Evolutionary conservation across 345 rosid species (phyloP), one percentile per base, ranked within the genome.

Genomic region (Salix koriyanagi): DNA sequence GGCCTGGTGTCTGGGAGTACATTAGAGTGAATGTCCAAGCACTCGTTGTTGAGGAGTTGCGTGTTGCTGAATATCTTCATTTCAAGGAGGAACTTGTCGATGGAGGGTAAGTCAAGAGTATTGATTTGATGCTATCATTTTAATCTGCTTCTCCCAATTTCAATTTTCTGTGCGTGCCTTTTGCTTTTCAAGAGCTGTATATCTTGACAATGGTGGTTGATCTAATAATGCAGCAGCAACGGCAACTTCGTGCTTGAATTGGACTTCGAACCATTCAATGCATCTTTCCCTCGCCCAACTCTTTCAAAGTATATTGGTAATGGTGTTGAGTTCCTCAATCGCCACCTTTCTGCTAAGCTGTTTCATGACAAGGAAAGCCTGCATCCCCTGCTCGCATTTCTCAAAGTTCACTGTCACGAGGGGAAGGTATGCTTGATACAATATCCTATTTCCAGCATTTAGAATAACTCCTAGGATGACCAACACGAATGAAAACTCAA

Each of bases 1-100:
- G 97, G 75, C 98, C 97, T 72, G 98, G 98, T 79, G 98, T 94
- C 13, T 92, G 98, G 98, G 97, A 94, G 65, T 88, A 94, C 84
- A 69, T 94, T 41, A 85, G 94, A 75, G 93, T 92, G 73, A 87
- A 94, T 77, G 83, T 91, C 56, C 94, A 93, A 52, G 96, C 89
- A 23, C 97, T 96, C 23, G 88, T 87, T 5, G 91, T 92, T 25
- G 98, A 96, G 85, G 98, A 93, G 86, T 83, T 96, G 78, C 76
- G 41, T 16, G 93, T 88, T 56, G 79, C 97, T 14, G 94, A 96
- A 87, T 96, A 86, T 70, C 98, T 96, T 48, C 95, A 84, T 65
- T 92, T 93, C 86, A 96, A 96, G 86, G 99, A 96, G 83, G 99
- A 93, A 65, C 98, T 96, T 73, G 99, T 96, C 41, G 89, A 93